Evolutionary conservation across 306 rosid species (phyloP), one percentile per base, ranked within the genome.

Genomic region (Clitoria ternatea): DNA sequence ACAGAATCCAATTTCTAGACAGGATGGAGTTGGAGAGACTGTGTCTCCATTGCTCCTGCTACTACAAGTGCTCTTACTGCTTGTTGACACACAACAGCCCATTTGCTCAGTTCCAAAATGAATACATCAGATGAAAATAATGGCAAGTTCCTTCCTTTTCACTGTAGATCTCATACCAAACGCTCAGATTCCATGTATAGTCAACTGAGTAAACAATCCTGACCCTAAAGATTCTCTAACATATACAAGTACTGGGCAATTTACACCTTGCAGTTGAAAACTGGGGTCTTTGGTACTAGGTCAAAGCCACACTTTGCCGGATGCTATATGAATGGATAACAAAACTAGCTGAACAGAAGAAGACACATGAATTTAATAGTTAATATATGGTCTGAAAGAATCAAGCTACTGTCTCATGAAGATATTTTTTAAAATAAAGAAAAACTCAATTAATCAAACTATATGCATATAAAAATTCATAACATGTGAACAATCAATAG

Each of bases 21-120:
- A 88, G 3, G 84, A 77, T 11, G 84, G 85, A 54, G 84, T 79
- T 11, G 84, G 85, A 54, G 83, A 24, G 14, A 39, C 75, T 0
- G 68, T 12, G 40, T 90, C 92, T 24, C 86, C 96, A 74, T 81
- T 87, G 85, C 90, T 90, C 39, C 75, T 37, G 74, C 87, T 84
- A 35, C 88, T 87, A 53, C 75, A 74, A 75, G 87, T 79, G 66
- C 91, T 87, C 66, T 47, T 68, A 81, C 87, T 76, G 72, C 90
- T 83, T 56, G 90, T 89, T 12, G 98, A 93, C 55, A 93, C 84
- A 74, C 97, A 93, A 69, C 81, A 84, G 45, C 97, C 98, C 98
- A 93, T 93, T 80, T 81, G 18, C 40, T 88, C 83, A 79, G 80
- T 79, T 85, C 72, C 79, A 72, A 60, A 81, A 84, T 43, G 69